These are phyloP conservation scores for Phytophthora hybrid DNA, from an alignment of 352 stramenopile species.

Conservation along the genomic window DNA sequence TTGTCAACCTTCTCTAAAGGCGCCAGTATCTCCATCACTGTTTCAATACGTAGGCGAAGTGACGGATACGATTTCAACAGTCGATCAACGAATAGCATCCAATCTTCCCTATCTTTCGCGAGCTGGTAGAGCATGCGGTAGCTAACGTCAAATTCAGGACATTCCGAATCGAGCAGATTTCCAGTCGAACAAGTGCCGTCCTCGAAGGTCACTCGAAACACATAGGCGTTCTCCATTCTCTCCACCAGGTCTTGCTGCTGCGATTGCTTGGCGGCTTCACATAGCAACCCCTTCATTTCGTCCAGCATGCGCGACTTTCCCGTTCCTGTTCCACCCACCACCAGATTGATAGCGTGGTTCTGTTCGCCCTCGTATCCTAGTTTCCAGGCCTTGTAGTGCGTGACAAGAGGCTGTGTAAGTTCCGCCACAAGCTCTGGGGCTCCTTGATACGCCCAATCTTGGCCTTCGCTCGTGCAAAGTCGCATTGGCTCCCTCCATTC, in stretches of 20 bases:
- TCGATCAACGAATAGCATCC: neutral
- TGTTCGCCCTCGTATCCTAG: conserved; percentile 4
- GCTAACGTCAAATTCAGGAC: conserved; percentile 6
- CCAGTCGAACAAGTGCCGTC: neutral
- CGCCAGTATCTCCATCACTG: conserved; percentile 13
- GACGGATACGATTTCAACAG: neutral
- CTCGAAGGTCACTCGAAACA: conserved; percentile 9
- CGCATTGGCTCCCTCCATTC: neutral
- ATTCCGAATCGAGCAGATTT: neutral
- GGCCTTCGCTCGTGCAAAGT: neutral
- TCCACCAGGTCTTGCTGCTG: neutral
- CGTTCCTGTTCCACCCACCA: conserved; percentile 24
- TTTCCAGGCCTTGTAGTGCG: conserved; percentile 6
- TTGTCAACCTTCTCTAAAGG: conserved; percentile 24
- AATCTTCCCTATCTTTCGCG: neutral
- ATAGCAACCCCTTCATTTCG: conserved; percentile 36
- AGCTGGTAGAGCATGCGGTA: conserved; percentile 19
- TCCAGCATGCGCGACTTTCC: conserved; percentile 38
- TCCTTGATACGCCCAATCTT: conserved; percentile 6
- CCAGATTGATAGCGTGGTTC: conserved; percentile 14
- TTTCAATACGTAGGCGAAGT: neutral
- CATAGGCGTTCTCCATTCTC: conserved; percentile 6
- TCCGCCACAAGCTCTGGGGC: neutral
- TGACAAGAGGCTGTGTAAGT: neutral
- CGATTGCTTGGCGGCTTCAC: conserved; percentile 15